These are phyloP conservation scores for Bryoerythrophyllum caledonicum DNA, from an alignment of 225 moss, liverwort and hornwort genomes.

Conservation along the genomic window DNA sequence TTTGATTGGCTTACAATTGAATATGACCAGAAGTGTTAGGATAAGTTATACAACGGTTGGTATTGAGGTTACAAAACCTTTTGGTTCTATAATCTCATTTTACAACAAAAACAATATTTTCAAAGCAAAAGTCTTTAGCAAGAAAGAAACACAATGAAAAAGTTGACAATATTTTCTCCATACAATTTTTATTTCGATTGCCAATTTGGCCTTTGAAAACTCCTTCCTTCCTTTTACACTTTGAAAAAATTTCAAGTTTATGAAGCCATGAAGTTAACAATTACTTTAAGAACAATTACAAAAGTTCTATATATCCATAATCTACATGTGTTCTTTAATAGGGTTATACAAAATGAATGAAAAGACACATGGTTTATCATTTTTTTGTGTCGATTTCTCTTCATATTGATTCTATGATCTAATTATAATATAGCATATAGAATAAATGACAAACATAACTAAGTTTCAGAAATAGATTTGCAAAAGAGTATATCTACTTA, in stretches of 20 bases:
- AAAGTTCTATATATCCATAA: too few species aligned
- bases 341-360: accelerated
- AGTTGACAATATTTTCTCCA: neutral
- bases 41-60: constrained; percentile 1
- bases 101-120: neutral
- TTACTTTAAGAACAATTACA: neutral
- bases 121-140: neutral
- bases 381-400: neutral
- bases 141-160: neutral
- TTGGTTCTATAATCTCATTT: neutral
- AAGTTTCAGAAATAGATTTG: neutral
- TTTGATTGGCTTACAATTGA: constrained; percentile 10
- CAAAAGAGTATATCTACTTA: too few species aligned
- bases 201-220: constrained; percentile 27
- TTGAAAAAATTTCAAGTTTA: constrained; percentile 18
- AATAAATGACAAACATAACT: too few species aligned
- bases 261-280: neutral
- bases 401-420: too few species aligned
- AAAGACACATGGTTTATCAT: neutral
- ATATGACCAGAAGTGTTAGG: neutral
- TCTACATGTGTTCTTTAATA: neutral
- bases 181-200: constrained; percentile 10
- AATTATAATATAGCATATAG: accelerated
- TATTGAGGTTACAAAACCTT: neutral
- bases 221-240: constrained; percentile 17